Conservation (phyloP, 2,329 filamentous ascomycete genomes). For the Penicillium sp. region DNA sequence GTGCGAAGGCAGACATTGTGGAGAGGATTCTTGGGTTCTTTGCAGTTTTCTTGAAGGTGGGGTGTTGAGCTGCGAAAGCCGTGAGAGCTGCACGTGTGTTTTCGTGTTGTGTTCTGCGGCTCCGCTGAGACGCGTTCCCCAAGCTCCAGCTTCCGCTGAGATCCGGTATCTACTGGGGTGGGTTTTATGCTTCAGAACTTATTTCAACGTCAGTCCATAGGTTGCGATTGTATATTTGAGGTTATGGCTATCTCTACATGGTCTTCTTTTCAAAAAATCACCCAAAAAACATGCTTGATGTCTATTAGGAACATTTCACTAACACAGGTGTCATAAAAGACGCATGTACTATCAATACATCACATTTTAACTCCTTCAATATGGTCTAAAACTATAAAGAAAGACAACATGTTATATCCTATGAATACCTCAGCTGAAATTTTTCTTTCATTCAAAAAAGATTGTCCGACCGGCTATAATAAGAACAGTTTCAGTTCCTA, state of each 20-base stretch:
- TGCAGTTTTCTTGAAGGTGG: not conserved
- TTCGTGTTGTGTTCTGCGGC: not conserved
- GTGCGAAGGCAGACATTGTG: slow-evolving; percentile 26
- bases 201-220: slow-evolving; percentile 1
- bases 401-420: not conserved
- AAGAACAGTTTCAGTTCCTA: not conserved
- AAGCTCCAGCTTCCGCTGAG: not conserved
- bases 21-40: not conserved
- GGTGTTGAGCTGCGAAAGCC: not conserved
- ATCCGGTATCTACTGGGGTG: not conserved
- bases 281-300: not conserved
- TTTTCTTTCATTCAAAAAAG: not conserved
- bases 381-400: too few relatives aligned
- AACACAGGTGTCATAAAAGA: not conserved
- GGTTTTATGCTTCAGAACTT: not conserved
- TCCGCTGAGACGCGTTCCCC: slow-evolving; percentile 6
- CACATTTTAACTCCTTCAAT: not conserved
- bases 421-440: not conserved
- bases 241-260: not conserved
- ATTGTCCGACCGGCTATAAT: not conserved
- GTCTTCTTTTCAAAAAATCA: not conserved
- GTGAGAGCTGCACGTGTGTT: not conserved
- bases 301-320: not conserved
- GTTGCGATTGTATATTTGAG: not conserved
- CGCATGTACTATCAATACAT: not conserved